Percentiles rank a stretch among this genome's conserved stretches.
Conservation (phyloP, 2,329 filamentous ascomycete genomes). For the Penicillium sp. region DNA sequence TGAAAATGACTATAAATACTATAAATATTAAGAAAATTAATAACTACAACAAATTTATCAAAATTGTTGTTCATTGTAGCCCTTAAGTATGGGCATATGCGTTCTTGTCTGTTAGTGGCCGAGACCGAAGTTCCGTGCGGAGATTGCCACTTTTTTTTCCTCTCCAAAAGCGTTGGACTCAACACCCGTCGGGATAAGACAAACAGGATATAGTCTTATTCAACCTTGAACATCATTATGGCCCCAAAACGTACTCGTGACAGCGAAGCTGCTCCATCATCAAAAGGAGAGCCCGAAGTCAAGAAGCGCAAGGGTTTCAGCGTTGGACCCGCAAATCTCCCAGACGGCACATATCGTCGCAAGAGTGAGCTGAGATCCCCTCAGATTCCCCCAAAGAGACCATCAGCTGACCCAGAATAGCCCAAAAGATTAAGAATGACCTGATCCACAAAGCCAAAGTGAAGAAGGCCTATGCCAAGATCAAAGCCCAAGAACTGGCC, state of each 20-base stretch:
- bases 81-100: too few species aligned
- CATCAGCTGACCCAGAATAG: constrained; percentile 43
- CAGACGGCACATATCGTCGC: constrained; percentile 80
- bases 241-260: constrained; percentile 57
- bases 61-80: too few species aligned
- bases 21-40: too few species aligned
- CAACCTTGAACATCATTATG: constrained; percentile 44
- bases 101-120: not conserved
- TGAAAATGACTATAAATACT: not conserved
- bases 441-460: constrained; percentile 90
- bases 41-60: too few species aligned
- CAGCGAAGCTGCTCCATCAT: constrained; percentile 32
- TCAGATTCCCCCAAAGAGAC: not conserved
- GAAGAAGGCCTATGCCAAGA: constrained; percentile 86
- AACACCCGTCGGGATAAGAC: constrained; percentile 1
- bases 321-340: constrained; percentile 84
- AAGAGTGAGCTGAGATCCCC: constrained; percentile 54
- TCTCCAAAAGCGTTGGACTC: constrained; percentile 4
- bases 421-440: constrained; percentile 82
- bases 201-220: not conserved
- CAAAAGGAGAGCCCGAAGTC: constrained; percentile 33
- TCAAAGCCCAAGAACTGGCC: constrained; percentile 61
- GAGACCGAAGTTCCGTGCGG: constrained; percentile 13
- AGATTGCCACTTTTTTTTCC: constrained; percentile 21
- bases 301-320: constrained; percentile 70